Percentiles rank a stretch among this genome's conserved stretches.
Evolutionary conservation across 2,329 filamentous ascomycete species (phyloP).

Genomic region (Ophiognomonia clavigignenti-juglandacearum): DNA sequence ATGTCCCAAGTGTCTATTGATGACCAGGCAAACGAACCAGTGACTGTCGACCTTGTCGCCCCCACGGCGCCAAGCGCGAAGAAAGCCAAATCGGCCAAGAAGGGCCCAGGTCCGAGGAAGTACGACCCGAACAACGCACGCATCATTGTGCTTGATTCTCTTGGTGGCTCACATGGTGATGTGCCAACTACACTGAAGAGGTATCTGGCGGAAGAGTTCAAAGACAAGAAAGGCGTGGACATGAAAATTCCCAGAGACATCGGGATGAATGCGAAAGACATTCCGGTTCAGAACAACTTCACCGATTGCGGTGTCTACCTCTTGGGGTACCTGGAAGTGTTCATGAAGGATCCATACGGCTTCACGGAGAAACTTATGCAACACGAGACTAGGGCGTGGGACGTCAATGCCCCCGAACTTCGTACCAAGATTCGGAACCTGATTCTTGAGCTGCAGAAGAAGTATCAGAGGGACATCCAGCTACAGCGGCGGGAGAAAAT

Average conservation of each 20-base stretch:
- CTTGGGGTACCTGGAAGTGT: constrained; percentile 77
- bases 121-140: constrained; percentile 52
- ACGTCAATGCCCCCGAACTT: constrained; percentile 54
- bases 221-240: constrained; percentile 48
- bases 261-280: constrained; percentile 64
- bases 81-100: constrained; percentile 23
- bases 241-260: constrained; percentile 31
- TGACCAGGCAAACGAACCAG: constrained; percentile 1
- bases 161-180: constrained; percentile 58
- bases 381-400: constrained; percentile 45
- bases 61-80: constrained; percentile 3
- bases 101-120: constrained; percentile 29
- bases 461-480: constrained; percentile 45
- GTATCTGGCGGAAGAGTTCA: constrained; percentile 72
- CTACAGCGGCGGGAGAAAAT: constrained; percentile 30
- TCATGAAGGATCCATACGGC: constrained; percentile 66
- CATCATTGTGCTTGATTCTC: constrained; percentile 85
- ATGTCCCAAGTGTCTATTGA: constrained; percentile 5
- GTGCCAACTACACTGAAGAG: constrained; percentile 67
- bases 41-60: background rate
- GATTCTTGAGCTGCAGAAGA: constrained; percentile 57
- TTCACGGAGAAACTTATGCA: constrained; percentile 66
- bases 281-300: constrained; percentile 78
- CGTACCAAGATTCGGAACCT: constrained; percentile 61
- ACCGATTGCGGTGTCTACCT: constrained; percentile 89